Base-by-base conservation (phyloP, 2,329 filamentous ascomycete genomes). In the Sporothrix mexicana region DNA sequence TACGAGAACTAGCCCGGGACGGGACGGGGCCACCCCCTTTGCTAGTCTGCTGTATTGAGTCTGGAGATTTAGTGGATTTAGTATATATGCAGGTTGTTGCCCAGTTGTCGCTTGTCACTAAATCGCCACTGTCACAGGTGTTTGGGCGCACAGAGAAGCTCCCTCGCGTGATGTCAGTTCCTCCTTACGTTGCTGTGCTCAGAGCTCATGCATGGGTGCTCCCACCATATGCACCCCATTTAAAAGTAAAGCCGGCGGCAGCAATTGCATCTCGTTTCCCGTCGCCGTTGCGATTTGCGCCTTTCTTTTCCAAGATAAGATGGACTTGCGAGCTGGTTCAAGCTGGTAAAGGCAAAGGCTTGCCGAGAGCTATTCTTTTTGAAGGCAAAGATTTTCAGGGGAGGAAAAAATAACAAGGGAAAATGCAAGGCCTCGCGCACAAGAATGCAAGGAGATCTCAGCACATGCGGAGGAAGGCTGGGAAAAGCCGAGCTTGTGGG, bases 311-410 rank as follows among this genome's bases (percentile, higher is more conserved):
- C n/a, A 53, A 53, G 51, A 23, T 55, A 25, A 12, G 51, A 55
- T 25, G 30, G 30, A 36, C 30, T 36, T 36, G 30, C 30, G 30
- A 30, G 30, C 5, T 30, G 30, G 30, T 30, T 30, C 2, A 36
- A 36, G 30, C 30, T 36, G 30, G 30, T 36, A 36, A 36, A 36
- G 30, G 30, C 7, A 36, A 36, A 36, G 30, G 4, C 30, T 43
- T 47, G 61, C 41, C 41, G 59, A 66, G 61, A 25, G 6, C 41
- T 66, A 47, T 66, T 36, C 12, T 47, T 25, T 61, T 66, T 66
- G 61, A 10, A 12, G 61, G 61, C 61, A 66, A 45, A 47, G 61
- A 66, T 66, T 66, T 66, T 66, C 61, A 64, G 59, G 61, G 41
- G 61, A 64, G 43, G 47, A 5, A 5, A 25, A 9, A 64, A 17